These are phyloP conservation scores for Malassezia globosa DNA, from an alignment of 1,284 basidiomycete genomes.

Conservation along the genomic window DNA sequence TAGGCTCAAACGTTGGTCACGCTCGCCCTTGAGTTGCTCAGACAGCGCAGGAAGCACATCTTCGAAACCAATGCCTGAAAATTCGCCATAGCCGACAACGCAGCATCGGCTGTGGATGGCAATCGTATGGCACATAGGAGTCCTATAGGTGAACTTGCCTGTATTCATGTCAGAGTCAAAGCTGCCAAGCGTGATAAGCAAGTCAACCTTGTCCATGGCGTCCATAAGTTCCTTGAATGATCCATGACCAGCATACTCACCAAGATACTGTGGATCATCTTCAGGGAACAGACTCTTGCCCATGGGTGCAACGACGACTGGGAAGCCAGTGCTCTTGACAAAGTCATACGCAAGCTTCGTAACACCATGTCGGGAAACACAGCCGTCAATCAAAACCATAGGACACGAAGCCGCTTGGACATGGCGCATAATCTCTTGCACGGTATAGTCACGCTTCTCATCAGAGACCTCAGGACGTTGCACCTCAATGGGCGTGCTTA, in stretches of 20 bases:
- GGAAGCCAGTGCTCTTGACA: conserved; percentile 55
- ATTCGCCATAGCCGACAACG: conserved; percentile 48
- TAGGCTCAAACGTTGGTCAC: conserved; percentile 5
- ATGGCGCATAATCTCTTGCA: conserved; percentile 49
- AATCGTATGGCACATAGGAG: conserved; percentile 40
- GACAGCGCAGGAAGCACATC: conserved; percentile 29
- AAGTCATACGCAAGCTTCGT: conserved; percentile 61
- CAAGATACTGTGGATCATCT: conserved; percentile 70
- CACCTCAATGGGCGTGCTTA: conserved; percentile 53
- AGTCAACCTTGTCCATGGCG: conserved; percentile 67
- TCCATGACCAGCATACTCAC: conserved; percentile 53
- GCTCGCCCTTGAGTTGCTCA: conserved; percentile 15
- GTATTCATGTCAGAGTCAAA: conserved; percentile 84
- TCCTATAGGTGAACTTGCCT: conserved; percentile 54
- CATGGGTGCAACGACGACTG: conserved; percentile 60
- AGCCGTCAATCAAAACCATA: conserved; percentile 76
- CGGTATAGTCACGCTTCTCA: conserved; percentile 60
- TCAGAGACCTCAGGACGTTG: conserved; percentile 51
- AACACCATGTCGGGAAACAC: conserved; percentile 68
- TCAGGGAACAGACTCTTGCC: conserved; percentile 75
- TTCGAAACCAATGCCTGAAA: conserved; percentile 48
- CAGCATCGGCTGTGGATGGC: conserved; percentile 52
- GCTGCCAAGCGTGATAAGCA: conserved; percentile 70
- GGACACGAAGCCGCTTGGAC: conserved; percentile 59
- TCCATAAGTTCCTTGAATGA: conserved; percentile 56